Percentiles rank a stretch among this genome's conserved stretches.
phyloP scores from a whole-genome alignment of 306 rosid genomes.

The Acacia confusa region DNA sequence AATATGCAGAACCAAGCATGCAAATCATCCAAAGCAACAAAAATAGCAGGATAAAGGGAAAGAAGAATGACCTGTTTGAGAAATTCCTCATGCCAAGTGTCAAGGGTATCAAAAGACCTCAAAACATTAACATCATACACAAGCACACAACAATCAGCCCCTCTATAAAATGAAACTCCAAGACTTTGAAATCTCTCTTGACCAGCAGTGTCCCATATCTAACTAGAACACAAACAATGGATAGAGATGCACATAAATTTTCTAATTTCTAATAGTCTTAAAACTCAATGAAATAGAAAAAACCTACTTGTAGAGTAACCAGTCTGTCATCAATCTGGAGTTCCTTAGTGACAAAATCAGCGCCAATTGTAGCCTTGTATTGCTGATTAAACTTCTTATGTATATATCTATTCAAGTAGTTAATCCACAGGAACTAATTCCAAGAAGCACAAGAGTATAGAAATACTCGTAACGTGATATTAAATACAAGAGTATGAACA shows the following conservation, averaged over 20 bases:
- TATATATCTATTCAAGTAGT: conserved; percentile 68
- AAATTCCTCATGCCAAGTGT: conserved; percentile 96
- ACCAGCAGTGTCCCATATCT: conserved; percentile 99
- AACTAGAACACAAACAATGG: conserved; percentile 21
- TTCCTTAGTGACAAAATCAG: conserved; percentile 98
- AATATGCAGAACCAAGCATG: not conserved
- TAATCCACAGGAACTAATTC: conserved; percentile 42
- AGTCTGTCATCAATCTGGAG: conserved; percentile 93
- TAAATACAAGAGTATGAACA: conserved; percentile 1
- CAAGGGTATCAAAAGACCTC: conserved; percentile 93
- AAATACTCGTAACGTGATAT: not conserved
- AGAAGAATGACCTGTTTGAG: conserved; percentile 70
- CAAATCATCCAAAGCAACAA: conserved; percentile 7
- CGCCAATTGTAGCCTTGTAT: conserved; percentile 96
- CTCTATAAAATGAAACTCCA: conserved; percentile 92
- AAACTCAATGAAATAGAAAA: conserved; percentile 19
- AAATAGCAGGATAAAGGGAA: not conserved
- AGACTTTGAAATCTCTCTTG: conserved; percentile 98
- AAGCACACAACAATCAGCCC: conserved; percentile 92
- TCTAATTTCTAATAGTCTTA: not conserved
- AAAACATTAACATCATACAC: conserved; percentile 87
- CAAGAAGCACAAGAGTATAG: conserved; percentile 7
- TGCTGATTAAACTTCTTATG: conserved; percentile 96
- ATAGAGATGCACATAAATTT: conserved; percentile 1
- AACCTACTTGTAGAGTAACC: conserved; percentile 92